Conservation (phyloP, 352 stramenopile genomes). For the Globisporangium cystogenes region DNA sequence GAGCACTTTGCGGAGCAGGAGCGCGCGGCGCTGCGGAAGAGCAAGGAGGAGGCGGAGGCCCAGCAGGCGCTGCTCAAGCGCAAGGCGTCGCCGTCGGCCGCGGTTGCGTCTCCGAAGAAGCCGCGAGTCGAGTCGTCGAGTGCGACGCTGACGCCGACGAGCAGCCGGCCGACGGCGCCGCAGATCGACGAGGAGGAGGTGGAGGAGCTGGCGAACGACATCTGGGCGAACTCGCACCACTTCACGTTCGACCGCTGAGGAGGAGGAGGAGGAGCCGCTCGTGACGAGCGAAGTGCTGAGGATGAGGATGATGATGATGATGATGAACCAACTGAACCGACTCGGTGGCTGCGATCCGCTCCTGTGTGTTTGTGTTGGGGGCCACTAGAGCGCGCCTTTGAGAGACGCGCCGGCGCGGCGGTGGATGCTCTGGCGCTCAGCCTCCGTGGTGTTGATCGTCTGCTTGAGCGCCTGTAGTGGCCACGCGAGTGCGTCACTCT, state of each 20-base stretch:
- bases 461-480: slow-evolving; percentile 60
- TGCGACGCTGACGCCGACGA: too few relatives aligned
- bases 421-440: slow-evolving; percentile 76
- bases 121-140: slow-evolving; percentile 1
- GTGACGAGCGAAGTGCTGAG: too few relatives aligned
- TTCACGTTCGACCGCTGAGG: slow-evolving; percentile 54
- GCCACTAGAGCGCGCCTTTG: slow-evolving; percentile 64
- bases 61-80: slow-evolving; percentile 14
- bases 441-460: slow-evolving; percentile 67
- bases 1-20: slow-evolving; percentile 21
- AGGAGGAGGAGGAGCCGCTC: background rate
- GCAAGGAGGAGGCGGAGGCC: slow-evolving; percentile 16
- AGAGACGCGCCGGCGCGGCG: slow-evolving; percentile 70
- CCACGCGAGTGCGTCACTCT: background rate
- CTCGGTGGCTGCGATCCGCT: background rate
- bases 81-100: slow-evolving; percentile 15
- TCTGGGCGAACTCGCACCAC: slow-evolving; percentile 77
- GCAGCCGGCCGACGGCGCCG: background rate
- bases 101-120: slow-evolving; percentile 5
- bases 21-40: slow-evolving; percentile 16
- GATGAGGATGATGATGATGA: background rate
- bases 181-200: slow-evolving; percentile 40
- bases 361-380: too few relatives aligned
- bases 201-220: slow-evolving; percentile 67
- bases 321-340: background rate